These are phyloP conservation scores for Boletus reticulatus DNA, from an alignment of 768 basidiomycete species.

Conservation along the genomic window DNA sequence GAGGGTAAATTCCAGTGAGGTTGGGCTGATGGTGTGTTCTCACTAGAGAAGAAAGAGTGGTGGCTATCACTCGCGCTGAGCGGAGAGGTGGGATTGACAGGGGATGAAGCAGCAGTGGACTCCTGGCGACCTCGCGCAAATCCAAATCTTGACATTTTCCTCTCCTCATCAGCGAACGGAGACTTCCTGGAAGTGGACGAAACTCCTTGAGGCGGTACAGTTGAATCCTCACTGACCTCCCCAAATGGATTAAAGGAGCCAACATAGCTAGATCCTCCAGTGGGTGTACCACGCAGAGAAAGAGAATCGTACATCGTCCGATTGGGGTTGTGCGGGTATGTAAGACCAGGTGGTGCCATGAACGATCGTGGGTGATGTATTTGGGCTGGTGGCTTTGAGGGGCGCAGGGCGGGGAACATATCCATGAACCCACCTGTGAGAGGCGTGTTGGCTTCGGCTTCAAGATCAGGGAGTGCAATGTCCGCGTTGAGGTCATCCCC, in stretches of 20 bases:
- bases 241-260: slow-evolving; percentile 84
- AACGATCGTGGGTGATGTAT: slow-evolving; percentile 32
- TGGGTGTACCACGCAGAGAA: slow-evolving; percentile 37
- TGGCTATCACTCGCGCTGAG: slow-evolving; percentile 49
- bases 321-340: slow-evolving; percentile 45
- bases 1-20: slow-evolving; percentile 45
- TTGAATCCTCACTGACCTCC: slow-evolving; percentile 51
- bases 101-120: slow-evolving; percentile 57
- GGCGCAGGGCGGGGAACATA: slow-evolving; percentile 63
- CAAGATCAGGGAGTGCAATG: slow-evolving; percentile 48
- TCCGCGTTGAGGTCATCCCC: slow-evolving; percentile 39
- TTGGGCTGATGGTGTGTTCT: slow-evolving; percentile 35
- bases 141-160: slow-evolving; percentile 77
- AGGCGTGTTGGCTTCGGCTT: slow-evolving; percentile 46
- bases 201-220: slow-evolving; percentile 27
- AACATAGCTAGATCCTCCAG: slow-evolving; percentile 53
- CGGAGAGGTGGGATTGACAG: slow-evolving; percentile 55
- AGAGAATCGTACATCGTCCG: slow-evolving; percentile 59
- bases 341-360: slow-evolving; percentile 52
- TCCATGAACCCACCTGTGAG: slow-evolving; percentile 67
- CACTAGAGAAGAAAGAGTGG: slow-evolving; percentile 46
- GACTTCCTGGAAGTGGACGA: slow-evolving; percentile 36
- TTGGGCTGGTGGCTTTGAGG: slow-evolving; percentile 23
- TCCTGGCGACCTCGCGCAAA: slow-evolving; percentile 73
- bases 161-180: slow-evolving; percentile 52